Percentiles rank a stretch among this genome's conserved stretches.
phyloP scores from a whole-genome alignment of 371 early-diverging fungal species.

The Mucor ambiguus region DNA sequence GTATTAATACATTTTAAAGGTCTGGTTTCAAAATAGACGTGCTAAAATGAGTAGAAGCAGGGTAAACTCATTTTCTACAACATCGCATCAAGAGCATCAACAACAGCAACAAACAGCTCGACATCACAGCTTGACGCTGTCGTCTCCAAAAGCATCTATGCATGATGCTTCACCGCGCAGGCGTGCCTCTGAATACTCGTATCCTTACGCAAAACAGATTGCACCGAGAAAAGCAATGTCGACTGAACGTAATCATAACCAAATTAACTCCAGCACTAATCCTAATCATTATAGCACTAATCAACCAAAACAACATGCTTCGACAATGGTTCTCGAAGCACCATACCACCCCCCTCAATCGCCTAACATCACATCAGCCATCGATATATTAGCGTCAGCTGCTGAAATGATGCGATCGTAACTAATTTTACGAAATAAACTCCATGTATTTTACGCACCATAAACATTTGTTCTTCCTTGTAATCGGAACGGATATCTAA shows the following conservation, averaged over 20 bases:
- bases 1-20: slow-evolving; percentile 42
- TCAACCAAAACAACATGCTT: background rate
- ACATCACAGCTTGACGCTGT: background rate
- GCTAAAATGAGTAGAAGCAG: slow-evolving; percentile 70
- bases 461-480: background rate
- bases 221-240: background rate
- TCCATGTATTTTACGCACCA: background rate
- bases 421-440: background rate
- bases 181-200: background rate
- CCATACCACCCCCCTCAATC: background rate
- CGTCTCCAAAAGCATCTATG: background rate
- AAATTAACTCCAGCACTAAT: background rate
- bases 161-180: background rate
- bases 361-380: slow-evolving; percentile 11
- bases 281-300: background rate
- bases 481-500: background rate
- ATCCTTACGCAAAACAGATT: background rate
- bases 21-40: slow-evolving; percentile 98
- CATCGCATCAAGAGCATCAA: background rate
- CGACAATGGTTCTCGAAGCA: background rate
- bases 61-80: background rate
- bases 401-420: slow-evolving; percentile 39
- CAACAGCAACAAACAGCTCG: slow-evolving; percentile 35
- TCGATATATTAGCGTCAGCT: slow-evolving; percentile 44
- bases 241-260: background rate